Conservation (phyloP, 805 yeast genomes). For the Tetrapisispora fleetii region DNA sequence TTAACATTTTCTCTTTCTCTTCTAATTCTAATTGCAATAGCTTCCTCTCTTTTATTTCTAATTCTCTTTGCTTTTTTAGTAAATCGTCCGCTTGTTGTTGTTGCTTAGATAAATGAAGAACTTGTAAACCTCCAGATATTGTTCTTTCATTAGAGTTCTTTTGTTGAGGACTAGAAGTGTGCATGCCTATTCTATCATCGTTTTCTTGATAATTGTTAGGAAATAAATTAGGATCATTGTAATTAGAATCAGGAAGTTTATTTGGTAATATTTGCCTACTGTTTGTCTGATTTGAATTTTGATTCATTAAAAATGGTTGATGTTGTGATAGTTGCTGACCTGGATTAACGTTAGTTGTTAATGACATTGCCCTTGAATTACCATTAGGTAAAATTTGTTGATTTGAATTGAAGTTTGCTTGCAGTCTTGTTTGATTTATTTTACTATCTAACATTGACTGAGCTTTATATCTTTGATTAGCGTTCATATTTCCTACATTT, state of each 20-base stretch:
- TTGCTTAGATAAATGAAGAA: background rate
- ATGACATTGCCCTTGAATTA: slow-evolving; percentile 27
- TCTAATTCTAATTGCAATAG: slow-evolving; percentile 4
- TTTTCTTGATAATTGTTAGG: background rate
- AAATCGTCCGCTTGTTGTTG: background rate
- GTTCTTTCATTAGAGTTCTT: background rate
- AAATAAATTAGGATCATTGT: background rate
- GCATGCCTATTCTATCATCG: background rate
- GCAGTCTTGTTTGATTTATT: background rate
- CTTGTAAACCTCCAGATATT: background rate
- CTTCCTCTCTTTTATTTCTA: slow-evolving; percentile 2
- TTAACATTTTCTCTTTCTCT: slow-evolving; percentile 2
- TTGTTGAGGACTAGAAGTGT: background rate
- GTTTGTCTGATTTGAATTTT: background rate
- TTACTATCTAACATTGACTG: background rate
- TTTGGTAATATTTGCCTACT: background rate
- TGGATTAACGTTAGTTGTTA: slow-evolving; percentile 13
- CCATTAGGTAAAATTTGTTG: background rate
- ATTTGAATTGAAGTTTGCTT: background rate
- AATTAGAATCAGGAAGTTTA: background rate
- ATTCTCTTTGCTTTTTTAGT: background rate
- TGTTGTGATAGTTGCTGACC: slow-evolving; percentile 3
- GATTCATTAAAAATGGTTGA: background rate
- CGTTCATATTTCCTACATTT: slow-evolving; percentile 9
- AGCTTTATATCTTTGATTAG: slow-evolving; percentile 1